Evolutionary conservation across 805 yeast genomes (phyloP).

Genomic region (Saturnispora zaruensis): DNA sequence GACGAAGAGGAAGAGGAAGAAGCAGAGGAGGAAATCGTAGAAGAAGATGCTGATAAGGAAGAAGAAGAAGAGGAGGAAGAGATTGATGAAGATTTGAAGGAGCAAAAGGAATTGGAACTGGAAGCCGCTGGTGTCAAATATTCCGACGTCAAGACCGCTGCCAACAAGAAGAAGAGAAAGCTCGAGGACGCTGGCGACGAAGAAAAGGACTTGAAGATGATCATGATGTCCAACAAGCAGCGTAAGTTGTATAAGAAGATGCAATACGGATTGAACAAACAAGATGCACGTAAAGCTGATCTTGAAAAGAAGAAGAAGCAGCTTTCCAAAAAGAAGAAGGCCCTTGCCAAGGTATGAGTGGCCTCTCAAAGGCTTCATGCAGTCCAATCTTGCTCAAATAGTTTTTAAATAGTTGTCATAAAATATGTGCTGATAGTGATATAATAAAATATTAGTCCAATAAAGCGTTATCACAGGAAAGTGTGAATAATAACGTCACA

Average conservation of each 20-base stretch:
- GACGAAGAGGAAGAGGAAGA: conserved; percentile 37
- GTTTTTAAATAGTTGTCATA: neutral
- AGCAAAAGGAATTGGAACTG: conserved; percentile 77
- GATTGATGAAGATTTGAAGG: conserved; percentile 32
- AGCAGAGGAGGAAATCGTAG: conserved; percentile 42
- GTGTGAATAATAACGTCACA: too few relatives aligned
- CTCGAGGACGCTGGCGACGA: conserved; percentile 41
- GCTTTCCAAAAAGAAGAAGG: conserved; percentile 41
- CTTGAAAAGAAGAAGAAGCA: conserved; percentile 50
- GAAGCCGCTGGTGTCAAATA: conserved; percentile 84
- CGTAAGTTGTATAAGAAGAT: conserved; percentile 89
- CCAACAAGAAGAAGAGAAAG: conserved; percentile 29
- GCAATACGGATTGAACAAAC: conserved; percentile 83
- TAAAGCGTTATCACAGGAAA: neutral
- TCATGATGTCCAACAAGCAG: conserved; percentile 97
- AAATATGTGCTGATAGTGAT: neutral
- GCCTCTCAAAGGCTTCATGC: neutral
- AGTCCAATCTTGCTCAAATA: neutral
- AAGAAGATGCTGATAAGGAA: conserved; percentile 44
- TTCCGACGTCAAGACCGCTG: conserved; percentile 40
- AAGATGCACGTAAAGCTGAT: conserved; percentile 64
- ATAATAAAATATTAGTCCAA: neutral
- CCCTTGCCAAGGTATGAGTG: conserved; percentile 11
- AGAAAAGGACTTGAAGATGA: conserved; percentile 67
- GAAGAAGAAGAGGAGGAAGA: conserved; percentile 43